Conservation (phyloP, 2,329 filamentous ascomycete genomes). For the Cytospora piceicola region DNA sequence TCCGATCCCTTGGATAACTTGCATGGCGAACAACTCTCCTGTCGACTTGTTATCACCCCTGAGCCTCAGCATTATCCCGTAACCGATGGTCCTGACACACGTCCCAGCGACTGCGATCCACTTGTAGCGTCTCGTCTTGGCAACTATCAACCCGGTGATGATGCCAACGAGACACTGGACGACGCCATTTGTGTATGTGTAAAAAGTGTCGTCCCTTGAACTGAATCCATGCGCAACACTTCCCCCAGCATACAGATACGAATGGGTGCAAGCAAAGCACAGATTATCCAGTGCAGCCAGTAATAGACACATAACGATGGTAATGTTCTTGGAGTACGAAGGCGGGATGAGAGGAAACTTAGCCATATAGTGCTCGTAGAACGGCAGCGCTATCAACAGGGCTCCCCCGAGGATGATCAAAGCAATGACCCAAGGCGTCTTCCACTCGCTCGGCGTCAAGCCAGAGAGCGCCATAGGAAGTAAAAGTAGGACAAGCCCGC, state of each 20-base stretch:
- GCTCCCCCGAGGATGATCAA: constrained; percentile 49
- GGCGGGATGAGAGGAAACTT: constrained; percentile 50
- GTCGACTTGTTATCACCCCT: constrained; percentile 47
- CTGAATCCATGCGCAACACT: constrained; percentile 46
- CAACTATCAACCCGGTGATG: constrained; percentile 46
- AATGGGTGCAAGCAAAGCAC: constrained; percentile 50
- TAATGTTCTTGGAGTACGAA: constrained; percentile 48
- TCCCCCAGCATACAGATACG: constrained; percentile 46
- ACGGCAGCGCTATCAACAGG: constrained; percentile 47
- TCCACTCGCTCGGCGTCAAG: constrained; percentile 46
- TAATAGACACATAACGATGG: constrained; percentile 47
- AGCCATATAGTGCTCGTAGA: constrained; percentile 52
- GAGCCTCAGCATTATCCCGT: constrained; percentile 55
- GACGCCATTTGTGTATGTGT: constrained; percentile 44
- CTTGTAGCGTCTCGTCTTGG: constrained; percentile 49
- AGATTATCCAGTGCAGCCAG: constrained; percentile 48
- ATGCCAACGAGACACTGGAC: constrained; percentile 49
- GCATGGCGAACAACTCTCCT: constrained; percentile 52
- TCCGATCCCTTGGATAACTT: constrained; percentile 53
- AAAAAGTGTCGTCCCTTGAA: constrained; percentile 48
- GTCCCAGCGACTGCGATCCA: constrained; percentile 48
- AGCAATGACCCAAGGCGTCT: constrained; percentile 49
- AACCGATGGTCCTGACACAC: constrained; percentile 50
- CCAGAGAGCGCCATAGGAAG: constrained; percentile 52
- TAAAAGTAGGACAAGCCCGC: constrained; percentile 52